Evolutionary conservation across 179 eudicot genomes (phyloP).

Genomic region (Kewa caespitosa): DNA sequence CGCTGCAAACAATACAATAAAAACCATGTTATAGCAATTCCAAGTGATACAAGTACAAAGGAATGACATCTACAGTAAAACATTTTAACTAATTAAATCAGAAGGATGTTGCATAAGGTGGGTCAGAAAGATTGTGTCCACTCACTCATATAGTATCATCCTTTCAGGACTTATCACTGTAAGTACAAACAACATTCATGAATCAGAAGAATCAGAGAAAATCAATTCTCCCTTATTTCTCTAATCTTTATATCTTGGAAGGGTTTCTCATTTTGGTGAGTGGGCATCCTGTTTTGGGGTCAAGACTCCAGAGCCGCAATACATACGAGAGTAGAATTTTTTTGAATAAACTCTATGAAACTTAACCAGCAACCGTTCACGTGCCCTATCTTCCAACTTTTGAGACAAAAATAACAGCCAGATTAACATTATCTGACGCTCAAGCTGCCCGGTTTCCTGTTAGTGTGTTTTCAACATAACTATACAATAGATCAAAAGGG

Average conservation of each 20-base stretch:
- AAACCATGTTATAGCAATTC: not conserved
- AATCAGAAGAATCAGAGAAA: not conserved
- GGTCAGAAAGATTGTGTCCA: not conserved
- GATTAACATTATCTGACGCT: not conserved
- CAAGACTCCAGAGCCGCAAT: no score
- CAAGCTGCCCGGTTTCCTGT: not conserved
- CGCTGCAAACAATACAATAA: conserved; percentile 29
- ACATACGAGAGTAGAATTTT: no score
- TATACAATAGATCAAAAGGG: no score
- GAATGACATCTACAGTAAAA: not conserved
- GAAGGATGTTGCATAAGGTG: not conserved
- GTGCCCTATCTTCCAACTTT: not conserved
- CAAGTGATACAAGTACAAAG: not conserved
- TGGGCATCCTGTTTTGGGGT: no score
- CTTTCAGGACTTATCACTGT: not conserved
- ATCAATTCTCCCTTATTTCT: not conserved
- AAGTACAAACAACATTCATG: not conserved
- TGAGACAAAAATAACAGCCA: not conserved
- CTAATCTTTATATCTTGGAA: not conserved
- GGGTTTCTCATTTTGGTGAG: not conserved
- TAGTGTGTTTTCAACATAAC: not conserved
- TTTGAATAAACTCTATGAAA: no score
- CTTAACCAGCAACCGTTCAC: not conserved
- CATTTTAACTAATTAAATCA: not conserved
- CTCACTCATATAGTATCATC: not conserved